Evolutionary conservation across 2,329 filamentous ascomycete species (phyloP), one percentile per base, ranked within the genome.

Genomic region (Fusarium sp.): DNA sequence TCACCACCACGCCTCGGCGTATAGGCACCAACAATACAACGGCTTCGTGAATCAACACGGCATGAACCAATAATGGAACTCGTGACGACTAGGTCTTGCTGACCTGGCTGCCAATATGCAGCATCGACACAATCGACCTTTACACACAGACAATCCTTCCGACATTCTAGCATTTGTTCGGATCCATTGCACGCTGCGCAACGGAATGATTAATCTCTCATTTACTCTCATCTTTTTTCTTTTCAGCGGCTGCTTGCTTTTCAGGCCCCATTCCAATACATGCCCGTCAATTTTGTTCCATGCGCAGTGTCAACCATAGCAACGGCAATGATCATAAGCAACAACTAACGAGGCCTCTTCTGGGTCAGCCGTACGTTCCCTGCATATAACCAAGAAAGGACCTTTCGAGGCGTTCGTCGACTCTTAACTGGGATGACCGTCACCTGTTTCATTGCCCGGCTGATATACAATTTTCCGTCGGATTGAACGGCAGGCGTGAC

Each of bases 41-140:
- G 78, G 77, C 50, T 86, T 86, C 69, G 81, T 85, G 67, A 82
- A 84, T 73, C 87, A 88, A 57, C 80, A 82, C 60, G 73, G 69
- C 83, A 85, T 78, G 78, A 84, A 68, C 77, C 84, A 86, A 78
- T 84, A 85, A 80, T 86, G 86, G 63, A 62, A 71, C 66, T 64
- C 22, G 62, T 61, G 66, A 69, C 52, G 60, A 73, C 33, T 58
- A 35, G 50, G 24, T 61, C 48, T 67, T 41, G 59, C 22, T 56
- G 29, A 33, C 29, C 29, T 13, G 14, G 31, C 31, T 56, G 52
- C 52, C 11, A 20, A 27, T 27, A 27, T 27, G 27, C 7, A 27
- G 7, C 7, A 27, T 27, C 27, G 27, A 43, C 57, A 52, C 57
- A 52, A 39, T 8, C 45, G 56, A 39, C 58, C 35, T 62, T 27